These are phyloP conservation scores for Silene conica DNA, from an alignment of 148 eudicot genomes.

Conservation along the genomic window DNA sequence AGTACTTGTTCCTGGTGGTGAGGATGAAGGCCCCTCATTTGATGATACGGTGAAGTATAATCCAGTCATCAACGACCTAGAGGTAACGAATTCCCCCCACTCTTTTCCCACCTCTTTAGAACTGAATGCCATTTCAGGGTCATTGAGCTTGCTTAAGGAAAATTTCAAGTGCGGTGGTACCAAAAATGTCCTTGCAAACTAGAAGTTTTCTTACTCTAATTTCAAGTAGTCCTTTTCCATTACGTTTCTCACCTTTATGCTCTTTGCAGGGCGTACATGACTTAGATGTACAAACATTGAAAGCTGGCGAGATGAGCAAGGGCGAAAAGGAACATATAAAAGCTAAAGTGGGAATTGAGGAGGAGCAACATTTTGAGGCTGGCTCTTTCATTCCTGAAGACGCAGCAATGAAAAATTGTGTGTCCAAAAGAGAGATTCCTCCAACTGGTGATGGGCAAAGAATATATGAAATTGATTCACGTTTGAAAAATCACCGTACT, in stretches of 20 bases:
- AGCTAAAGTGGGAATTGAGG: conserved; percentile 24
- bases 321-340: conserved; percentile 20
- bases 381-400: conserved; percentile 31
- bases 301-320: conserved; percentile 21
- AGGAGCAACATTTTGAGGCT: conserved; percentile 25
- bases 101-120: background rate
- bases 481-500: conserved; percentile 44
- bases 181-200: background rate
- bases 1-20: conserved; percentile 71
- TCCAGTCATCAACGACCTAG: conserved; percentile 33
- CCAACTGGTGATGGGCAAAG: conserved; percentile 75
- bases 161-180: background rate
- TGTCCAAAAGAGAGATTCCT: conserved; percentile 50
- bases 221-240: background rate
- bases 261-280: conserved; percentile 38
- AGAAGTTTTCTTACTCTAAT: background rate
- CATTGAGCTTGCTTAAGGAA: background rate
- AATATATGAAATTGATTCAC: conserved; percentile 86
- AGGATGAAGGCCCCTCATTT: conserved; percentile 38
- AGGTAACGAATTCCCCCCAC: conserved; percentile 31
- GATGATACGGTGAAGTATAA: conserved; percentile 42
- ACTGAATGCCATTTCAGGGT: background rate
- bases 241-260: background rate
- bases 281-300: conserved; percentile 30
- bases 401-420: conserved; percentile 26